Conservation (phyloP, 2,329 filamentous ascomycete species). For the Aspergillus novoparasiticus region DNA sequence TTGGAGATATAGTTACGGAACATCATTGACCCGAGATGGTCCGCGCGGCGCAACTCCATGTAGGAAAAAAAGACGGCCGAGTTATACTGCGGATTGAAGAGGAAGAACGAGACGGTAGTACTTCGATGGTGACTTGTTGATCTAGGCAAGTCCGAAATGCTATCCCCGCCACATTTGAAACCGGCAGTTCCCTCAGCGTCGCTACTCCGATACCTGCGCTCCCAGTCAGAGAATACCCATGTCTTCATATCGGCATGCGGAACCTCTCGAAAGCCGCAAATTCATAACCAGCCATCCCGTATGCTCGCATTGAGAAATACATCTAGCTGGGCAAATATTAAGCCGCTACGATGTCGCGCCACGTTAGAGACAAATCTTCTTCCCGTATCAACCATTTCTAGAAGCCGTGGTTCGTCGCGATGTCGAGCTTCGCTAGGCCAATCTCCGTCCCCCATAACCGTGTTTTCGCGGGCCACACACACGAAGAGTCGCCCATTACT, state of each 20-base stretch:
- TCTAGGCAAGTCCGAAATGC: constrained; percentile 35
- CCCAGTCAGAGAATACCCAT: constrained; percentile 64
- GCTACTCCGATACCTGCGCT: constrained; percentile 72
- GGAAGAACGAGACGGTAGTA: constrained; percentile 4
- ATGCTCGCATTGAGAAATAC: constrained; percentile 20
- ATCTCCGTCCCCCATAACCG: constrained; percentile 12
- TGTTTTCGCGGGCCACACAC: constrained; percentile 31
- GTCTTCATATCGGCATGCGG: constrained; percentile 48
- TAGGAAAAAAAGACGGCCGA: constrained; percentile 10
- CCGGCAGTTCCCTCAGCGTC: constrained; percentile 53
- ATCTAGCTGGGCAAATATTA: constrained; percentile 26
- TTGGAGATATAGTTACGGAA: constrained; percentile 11
- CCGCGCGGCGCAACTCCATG: constrained; percentile 8
- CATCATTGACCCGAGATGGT: constrained; percentile 13
- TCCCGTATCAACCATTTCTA: constrained; percentile 20
- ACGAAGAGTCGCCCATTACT: constrained; percentile 38
- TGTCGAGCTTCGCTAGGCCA: constrained; percentile 13
- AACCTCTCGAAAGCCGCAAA: constrained; percentile 16
- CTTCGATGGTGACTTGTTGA: constrained; percentile 11
- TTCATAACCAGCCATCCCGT: constrained; percentile 17
- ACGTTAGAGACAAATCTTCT: constrained; percentile 36
- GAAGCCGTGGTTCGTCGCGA: constrained; percentile 14
- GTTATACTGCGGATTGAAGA: not conserved
- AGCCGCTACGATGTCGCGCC: constrained; percentile 23
- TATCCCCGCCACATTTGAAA: constrained; percentile 37